Evolutionary conservation across 352 stramenopile species (phyloP).

Genomic region (Phytopythium cucurbitacearum): DNA sequence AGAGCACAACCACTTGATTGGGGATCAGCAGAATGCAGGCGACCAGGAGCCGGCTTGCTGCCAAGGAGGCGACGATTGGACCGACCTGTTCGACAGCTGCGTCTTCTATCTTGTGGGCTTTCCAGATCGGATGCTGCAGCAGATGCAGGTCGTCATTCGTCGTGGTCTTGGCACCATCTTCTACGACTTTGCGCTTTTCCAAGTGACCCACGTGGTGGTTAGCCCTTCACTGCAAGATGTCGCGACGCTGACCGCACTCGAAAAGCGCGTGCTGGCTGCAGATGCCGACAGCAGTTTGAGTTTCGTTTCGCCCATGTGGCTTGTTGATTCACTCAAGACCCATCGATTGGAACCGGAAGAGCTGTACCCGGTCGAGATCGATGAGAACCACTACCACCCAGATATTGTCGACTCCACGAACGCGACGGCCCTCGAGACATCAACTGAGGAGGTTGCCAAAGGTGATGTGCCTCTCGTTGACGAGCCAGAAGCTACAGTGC

Average conservation of each 20-base stretch:
- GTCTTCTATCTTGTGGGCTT: constrained; percentile 61
- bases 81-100: constrained; percentile 66
- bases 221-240: constrained; percentile 41
- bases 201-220: constrained; percentile 71
- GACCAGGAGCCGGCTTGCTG: background rate
- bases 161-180: constrained; percentile 72
- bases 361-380: constrained; percentile 60
- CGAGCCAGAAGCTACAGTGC: background rate
- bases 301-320: constrained; percentile 61
- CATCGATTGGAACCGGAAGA: constrained; percentile 48
- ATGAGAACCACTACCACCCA: constrained; percentile 16
- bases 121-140: constrained; percentile 21
- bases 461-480: background rate
- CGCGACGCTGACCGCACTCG: constrained; percentile 23
- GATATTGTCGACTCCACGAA: background rate
- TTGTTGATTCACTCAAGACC: constrained; percentile 59
- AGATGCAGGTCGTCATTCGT: constrained; percentile 50
- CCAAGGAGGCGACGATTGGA: constrained; percentile 16
- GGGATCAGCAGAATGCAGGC: background rate
- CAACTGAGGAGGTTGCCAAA: background rate
- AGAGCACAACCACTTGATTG: constrained; percentile 8
- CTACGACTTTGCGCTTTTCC: constrained; percentile 40
- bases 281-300: constrained; percentile 27
- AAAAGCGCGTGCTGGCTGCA: constrained; percentile 19
- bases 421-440: background rate